A percentile compares a stretch with the other conserved stretches of the same genome.
phyloP scores from a whole-genome alignment of 2,329 filamentous ascomycete genomes.

The Aspergillus ochraceus region DNA sequence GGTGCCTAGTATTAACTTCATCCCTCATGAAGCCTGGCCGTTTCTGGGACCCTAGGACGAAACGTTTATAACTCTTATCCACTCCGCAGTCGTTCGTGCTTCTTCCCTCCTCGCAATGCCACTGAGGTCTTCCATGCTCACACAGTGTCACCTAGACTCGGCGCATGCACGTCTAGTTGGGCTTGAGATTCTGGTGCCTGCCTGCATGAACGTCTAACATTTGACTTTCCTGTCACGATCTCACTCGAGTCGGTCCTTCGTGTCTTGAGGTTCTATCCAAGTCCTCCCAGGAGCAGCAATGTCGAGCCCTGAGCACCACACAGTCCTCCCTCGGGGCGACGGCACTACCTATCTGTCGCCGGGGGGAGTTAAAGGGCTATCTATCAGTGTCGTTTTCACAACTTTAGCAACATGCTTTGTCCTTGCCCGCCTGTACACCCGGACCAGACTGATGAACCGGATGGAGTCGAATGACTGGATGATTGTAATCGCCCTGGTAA shows the following conservation, averaged over 20 bases:
- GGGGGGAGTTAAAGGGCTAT: slow-evolving; percentile 27
- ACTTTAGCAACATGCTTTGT: slow-evolving; percentile 31
- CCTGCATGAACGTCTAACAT: neutral
- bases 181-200: neutral
- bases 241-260: neutral
- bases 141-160: neutral
- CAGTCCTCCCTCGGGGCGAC: slow-evolving; percentile 19
- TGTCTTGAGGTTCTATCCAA: neutral
- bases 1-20: slow-evolving; percentile 10
- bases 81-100: slow-evolving; percentile 8
- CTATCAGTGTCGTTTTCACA: slow-evolving; percentile 34
- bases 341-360: slow-evolving; percentile 22
- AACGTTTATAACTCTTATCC: slow-evolving; percentile 16
- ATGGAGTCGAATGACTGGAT: slow-evolving; percentile 41
- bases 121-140: neutral
- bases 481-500: slow-evolving; percentile 35
- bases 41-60: slow-evolving; percentile 6
- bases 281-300: slow-evolving; percentile 14
- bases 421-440: slow-evolving; percentile 32
- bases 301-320: slow-evolving; percentile 18
- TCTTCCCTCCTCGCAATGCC: neutral
- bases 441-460: slow-evolving; percentile 30
- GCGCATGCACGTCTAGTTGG: neutral
- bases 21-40: slow-evolving; percentile 7
- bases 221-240: neutral